Percentiles rank a stretch among this genome's conserved stretches.
Conservation (phyloP, 306 rosid genomes). For the Malus orientalis region DNA sequence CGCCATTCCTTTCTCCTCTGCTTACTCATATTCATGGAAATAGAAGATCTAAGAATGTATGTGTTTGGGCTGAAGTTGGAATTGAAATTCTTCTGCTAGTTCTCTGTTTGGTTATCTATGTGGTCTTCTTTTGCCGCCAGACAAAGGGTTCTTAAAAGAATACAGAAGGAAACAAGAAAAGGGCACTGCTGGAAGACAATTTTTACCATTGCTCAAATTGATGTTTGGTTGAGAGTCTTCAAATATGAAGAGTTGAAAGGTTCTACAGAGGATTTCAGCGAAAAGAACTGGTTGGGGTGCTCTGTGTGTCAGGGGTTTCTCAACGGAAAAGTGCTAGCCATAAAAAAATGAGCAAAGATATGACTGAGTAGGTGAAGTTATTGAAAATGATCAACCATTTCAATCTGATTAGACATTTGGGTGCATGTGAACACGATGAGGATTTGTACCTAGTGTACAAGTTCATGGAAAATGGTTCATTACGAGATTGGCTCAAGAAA, state of each 20-base stretch:
- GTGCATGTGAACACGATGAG: constrained; percentile 36
- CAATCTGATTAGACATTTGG: constrained; percentile 59
- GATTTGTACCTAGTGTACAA: constrained; percentile 48
- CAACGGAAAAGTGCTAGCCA: constrained; percentile 25
- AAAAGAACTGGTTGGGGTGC: constrained; percentile 40
- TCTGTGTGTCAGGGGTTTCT: constrained; percentile 39
- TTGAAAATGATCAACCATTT: constrained; percentile 46
- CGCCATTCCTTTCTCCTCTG: constrained; percentile 2
- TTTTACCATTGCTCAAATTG: constrained; percentile 42
- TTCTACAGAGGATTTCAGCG: constrained; percentile 45
- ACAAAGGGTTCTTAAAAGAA: constrained; percentile 10
- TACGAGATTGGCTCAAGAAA: constrained; percentile 55
- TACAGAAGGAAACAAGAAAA: background rate
- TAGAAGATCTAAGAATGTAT: constrained; percentile 7
- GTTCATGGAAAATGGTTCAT: constrained; percentile 61
- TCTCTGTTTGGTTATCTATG: constrained; percentile 5
- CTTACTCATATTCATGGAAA: background rate
- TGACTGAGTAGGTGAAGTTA: constrained; percentile 48
- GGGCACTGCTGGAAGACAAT: constrained; percentile 23
- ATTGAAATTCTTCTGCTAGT: constrained; percentile 17
- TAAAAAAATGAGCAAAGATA: constrained; percentile 39
- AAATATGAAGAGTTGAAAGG: constrained; percentile 32
- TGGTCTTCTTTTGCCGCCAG: constrained; percentile 8
- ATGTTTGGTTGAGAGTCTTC: constrained; percentile 30
- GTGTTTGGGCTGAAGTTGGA: constrained; percentile 22